These are phyloP conservation scores for Thielaviopsis populi DNA, from an alignment of 2,329 filamentous ascomycete species.

Conservation along the genomic window DNA sequence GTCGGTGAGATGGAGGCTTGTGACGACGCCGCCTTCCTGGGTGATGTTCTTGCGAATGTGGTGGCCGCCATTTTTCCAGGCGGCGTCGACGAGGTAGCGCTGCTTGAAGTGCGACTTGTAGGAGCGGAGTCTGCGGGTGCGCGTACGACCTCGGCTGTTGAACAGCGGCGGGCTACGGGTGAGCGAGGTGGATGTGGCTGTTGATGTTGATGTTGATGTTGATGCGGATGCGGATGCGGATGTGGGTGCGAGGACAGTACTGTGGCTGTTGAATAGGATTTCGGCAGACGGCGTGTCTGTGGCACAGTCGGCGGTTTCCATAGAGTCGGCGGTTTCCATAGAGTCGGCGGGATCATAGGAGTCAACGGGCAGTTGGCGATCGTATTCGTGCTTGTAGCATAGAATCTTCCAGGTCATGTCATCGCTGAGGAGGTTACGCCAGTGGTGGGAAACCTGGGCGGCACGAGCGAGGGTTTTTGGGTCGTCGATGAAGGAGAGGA, in stretches of 20 bases:
- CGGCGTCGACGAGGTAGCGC: slow-evolving; percentile 89
- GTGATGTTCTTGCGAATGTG: slow-evolving; percentile 78
- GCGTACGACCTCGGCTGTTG: slow-evolving; percentile 17
- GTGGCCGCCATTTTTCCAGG: slow-evolving; percentile 84
- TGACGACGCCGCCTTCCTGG: slow-evolving; percentile 92
- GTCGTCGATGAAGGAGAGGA: slow-evolving; percentile 93
- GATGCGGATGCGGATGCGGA: too few species aligned
- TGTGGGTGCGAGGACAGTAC: too few species aligned
- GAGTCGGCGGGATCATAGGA: not conserved
- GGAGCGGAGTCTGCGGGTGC: slow-evolving; percentile 50
- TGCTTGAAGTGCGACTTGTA: slow-evolving; percentile 98
- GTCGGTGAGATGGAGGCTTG: slow-evolving; percentile 79
- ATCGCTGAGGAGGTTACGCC: slow-evolving; percentile 85
- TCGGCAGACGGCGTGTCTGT: not conserved
- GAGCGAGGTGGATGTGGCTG: slow-evolving; percentile 14
- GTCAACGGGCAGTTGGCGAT: slow-evolving; percentile 39
- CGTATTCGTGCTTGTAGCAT: slow-evolving; percentile 90
- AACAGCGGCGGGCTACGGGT: slow-evolving; percentile 21
- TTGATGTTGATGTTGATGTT: not conserved
- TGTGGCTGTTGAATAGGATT: not conserved
- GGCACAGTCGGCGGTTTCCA: not conserved
- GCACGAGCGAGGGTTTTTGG: slow-evolving; percentile 84
- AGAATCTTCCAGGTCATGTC: slow-evolving; percentile 98
- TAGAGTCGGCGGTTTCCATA: not conserved
- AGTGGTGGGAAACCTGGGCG: slow-evolving; percentile 89